Evolutionary conservation across 352 stramenopile species (phyloP).

Genomic region (Globisporangium ultimum): DNA sequence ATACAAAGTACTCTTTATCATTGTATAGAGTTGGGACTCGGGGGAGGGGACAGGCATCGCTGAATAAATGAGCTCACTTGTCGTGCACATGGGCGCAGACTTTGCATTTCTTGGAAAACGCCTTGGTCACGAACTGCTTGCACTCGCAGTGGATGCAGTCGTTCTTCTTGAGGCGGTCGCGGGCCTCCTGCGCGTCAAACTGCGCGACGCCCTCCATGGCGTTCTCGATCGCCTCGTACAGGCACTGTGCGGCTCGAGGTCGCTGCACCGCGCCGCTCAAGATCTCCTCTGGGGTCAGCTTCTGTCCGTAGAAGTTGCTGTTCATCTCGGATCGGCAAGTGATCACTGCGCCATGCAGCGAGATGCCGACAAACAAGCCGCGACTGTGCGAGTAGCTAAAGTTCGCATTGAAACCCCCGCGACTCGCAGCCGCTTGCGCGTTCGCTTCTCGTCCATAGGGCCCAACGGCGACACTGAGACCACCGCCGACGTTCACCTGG

Average conservation of each 20-base stretch:
- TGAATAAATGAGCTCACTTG: conserved; percentile 15
- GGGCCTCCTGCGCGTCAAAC: conserved; percentile 36
- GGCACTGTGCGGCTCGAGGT: conserved; percentile 60
- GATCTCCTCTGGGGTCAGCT: conserved; percentile 77
- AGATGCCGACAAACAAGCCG: conserved; percentile 92
- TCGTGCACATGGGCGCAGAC: conserved; percentile 57
- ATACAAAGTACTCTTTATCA: too few species aligned
- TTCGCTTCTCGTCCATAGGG: conserved; percentile 85
- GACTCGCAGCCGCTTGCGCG: conserved; percentile 76
- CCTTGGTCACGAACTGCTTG: conserved; percentile 51
- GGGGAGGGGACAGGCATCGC: too few species aligned
- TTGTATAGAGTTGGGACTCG: too few species aligned
- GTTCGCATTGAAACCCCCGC: conserved; percentile 82
- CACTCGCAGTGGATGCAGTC: conserved; percentile 54
- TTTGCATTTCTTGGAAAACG: conserved; percentile 82
- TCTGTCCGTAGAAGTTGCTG: conserved; percentile 93
- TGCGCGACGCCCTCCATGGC: conserved; percentile 69
- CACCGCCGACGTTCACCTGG: conserved; percentile 90
- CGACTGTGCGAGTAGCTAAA: conserved; percentile 94
- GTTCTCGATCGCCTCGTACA: conserved; percentile 75
- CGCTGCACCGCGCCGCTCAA: conserved; percentile 51
- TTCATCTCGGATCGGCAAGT: conserved; percentile 90
- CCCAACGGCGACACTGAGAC: conserved; percentile 88
- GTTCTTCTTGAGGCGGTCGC: conserved; percentile 19
- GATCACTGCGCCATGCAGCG: conserved; percentile 91